These are phyloP conservation scores for Acacia concinna DNA, from an alignment of 331 rosid species.

Conservation along the genomic window DNA sequence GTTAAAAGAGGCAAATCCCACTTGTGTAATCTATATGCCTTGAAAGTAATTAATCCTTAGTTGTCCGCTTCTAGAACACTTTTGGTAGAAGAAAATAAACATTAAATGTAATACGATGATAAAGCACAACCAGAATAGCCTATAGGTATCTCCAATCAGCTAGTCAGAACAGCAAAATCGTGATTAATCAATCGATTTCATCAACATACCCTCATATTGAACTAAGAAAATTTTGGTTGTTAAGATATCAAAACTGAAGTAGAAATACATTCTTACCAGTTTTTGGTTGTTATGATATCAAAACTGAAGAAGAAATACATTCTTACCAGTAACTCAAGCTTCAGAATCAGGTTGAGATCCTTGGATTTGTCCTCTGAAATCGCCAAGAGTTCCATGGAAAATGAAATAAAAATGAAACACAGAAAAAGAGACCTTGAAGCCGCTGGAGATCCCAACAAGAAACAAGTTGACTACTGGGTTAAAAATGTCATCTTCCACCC, in stretches of 20 bases:
- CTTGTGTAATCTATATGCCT: background rate
- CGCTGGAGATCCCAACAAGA: background rate
- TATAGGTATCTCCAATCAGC: background rate
- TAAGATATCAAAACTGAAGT: background rate
- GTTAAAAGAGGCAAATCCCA: background rate
- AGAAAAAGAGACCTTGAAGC: background rate
- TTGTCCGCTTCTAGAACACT: background rate
- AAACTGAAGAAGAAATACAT: background rate
- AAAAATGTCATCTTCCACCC: background rate
- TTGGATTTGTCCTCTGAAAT: background rate
- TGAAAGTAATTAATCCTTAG: too few relatives aligned
- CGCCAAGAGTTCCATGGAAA: background rate
- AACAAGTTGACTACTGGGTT: background rate
- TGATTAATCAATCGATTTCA: too few relatives aligned
- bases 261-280: background rate
- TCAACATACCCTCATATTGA: background rate
- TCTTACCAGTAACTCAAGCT: background rate
- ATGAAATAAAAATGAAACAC: background rate
- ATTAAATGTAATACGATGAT: background rate
- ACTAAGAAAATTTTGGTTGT: too few relatives aligned
- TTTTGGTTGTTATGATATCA: too few relatives aligned
- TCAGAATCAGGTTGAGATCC: background rate
- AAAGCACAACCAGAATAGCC: background rate
- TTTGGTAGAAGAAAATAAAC: background rate
- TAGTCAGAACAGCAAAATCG: background rate